Conservation (phyloP, 257 asterid species). For the Salvia miltiorrhiza region DNA sequence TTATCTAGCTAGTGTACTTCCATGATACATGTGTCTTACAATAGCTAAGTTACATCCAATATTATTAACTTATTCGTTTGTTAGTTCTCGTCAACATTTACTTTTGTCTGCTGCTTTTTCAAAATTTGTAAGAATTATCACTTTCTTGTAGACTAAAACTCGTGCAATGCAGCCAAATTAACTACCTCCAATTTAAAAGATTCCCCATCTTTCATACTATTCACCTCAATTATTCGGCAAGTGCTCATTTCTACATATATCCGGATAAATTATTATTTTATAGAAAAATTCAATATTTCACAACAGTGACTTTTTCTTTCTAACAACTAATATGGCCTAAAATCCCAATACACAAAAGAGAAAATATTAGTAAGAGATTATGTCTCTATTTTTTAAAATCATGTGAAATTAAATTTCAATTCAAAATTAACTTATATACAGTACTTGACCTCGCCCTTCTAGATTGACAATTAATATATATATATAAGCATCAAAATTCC, state of each 20-base stretch:
- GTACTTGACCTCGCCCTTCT: conserved; percentile 8
- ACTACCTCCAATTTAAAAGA: background rate
- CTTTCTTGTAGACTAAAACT: too few relatives aligned
- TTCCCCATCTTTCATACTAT: background rate
- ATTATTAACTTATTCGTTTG: background rate
- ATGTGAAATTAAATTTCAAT: background rate
- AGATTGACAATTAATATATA: too few relatives aligned
- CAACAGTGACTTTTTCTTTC: background rate
- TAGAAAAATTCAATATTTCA: background rate
- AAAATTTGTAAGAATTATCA: background rate
- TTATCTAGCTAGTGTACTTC: too few relatives aligned
- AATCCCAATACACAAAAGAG: background rate
- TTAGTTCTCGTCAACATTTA: background rate
- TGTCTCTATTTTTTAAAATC: background rate
- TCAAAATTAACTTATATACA: background rate
- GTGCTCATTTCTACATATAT: too few relatives aligned
- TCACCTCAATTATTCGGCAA: background rate
- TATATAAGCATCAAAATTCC: too few relatives aligned
- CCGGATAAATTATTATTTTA: too few relatives aligned
- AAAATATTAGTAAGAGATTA: too few relatives aligned
- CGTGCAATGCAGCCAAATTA: background rate
- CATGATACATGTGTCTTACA: too few relatives aligned
- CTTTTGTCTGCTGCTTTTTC: background rate
- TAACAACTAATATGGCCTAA: background rate
- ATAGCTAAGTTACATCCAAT: too few relatives aligned